These are phyloP conservation scores for Arthrobotrys iridis DNA, from an alignment of 2,329 filamentous ascomycete genomes.

Conservation along the genomic window DNA sequence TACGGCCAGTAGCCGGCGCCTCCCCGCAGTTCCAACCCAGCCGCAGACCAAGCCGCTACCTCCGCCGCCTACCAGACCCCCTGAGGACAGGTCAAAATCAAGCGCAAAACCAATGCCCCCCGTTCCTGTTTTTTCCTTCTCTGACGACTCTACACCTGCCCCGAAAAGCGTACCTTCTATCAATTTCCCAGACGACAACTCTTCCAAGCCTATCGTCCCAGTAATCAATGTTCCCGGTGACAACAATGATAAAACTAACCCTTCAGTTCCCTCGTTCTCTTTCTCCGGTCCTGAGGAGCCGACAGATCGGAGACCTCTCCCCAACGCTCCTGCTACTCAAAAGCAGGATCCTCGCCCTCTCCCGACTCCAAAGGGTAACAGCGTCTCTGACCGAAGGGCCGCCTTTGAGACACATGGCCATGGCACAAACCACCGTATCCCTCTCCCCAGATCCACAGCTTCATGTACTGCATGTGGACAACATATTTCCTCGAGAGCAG, in stretches of 20 bases:
- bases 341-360: slow-evolving; percentile 46
- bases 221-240: slow-evolving; percentile 52
- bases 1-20: slow-evolving; percentile 4
- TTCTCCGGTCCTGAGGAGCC: slow-evolving; percentile 46
- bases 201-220: slow-evolving; percentile 42
- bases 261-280: slow-evolving; percentile 55
- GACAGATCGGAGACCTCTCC: slow-evolving; percentile 36
- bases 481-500: slow-evolving; percentile 88
- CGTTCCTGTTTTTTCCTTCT: slow-evolving; percentile 56
- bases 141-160: slow-evolving; percentile 53
- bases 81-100: slow-evolving; percentile 11
- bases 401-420: slow-evolving; percentile 48
- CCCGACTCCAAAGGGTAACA: slow-evolving; percentile 37
- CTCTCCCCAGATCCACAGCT: slow-evolving; percentile 64
- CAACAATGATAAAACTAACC: slow-evolving; percentile 45
- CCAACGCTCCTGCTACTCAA: slow-evolving; percentile 21
- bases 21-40: slow-evolving; percentile 29
- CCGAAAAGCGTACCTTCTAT: slow-evolving; percentile 49
- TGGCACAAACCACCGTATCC: slow-evolving; percentile 40
- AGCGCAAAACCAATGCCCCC: slow-evolving; percentile 44
- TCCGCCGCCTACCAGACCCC: slow-evolving; percentile 8
- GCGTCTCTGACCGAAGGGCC: slow-evolving; percentile 41
- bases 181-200: slow-evolving; percentile 54
- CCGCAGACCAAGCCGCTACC: slow-evolving; percentile 21
- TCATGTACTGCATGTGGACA: slow-evolving; percentile 84